Percentiles rank a stretch among this genome's conserved stretches.
These are phyloP conservation scores for Nigrograna mackinnonii DNA, from an alignment of 2,329 filamentous ascomycete genomes.

Conservation along the genomic window DNA sequence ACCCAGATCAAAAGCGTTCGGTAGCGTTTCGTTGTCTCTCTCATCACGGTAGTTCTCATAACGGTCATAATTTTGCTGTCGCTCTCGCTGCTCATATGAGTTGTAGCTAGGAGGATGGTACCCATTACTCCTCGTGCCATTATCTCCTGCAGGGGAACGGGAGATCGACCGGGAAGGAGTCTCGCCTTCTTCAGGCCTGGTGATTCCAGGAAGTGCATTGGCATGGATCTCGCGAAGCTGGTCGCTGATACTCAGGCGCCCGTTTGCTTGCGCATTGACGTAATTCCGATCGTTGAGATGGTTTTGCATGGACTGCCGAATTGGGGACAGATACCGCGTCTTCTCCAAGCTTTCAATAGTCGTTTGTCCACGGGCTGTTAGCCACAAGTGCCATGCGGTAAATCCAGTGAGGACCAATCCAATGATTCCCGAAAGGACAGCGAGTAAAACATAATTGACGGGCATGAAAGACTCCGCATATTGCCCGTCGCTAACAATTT, in stretches of 20 bases:
- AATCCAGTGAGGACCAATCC: slow-evolving; percentile 87
- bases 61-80: slow-evolving; percentile 65
- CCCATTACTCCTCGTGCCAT: slow-evolving; percentile 32
- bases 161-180: slow-evolving; percentile 45
- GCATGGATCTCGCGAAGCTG: slow-evolving; percentile 81
- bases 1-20: slow-evolving; percentile 92
- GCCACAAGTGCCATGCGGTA: slow-evolving; percentile 86
- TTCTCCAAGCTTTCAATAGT: slow-evolving; percentile 97
- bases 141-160: slow-evolving; percentile 30
- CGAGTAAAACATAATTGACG: slow-evolving; percentile 87
- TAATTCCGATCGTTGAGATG: slow-evolving; percentile 56
- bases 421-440: slow-evolving; percentile 87
- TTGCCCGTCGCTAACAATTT: slow-evolving; percentile 72
- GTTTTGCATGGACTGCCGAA: slow-evolving; percentile 71
- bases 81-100: slow-evolving; percentile 59
- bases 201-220: slow-evolving; percentile 79
- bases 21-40: slow-evolving; percentile 82
- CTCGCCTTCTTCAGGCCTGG: slow-evolving; percentile 81
- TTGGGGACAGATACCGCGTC: slow-evolving; percentile 85
- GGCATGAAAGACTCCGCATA: slow-evolving; percentile 80
- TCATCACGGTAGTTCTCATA: slow-evolving; percentile 88
- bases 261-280: slow-evolving; percentile 45
- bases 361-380: slow-evolving; percentile 79
- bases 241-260: slow-evolving; percentile 56
- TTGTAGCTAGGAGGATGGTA: slow-evolving; percentile 49